phyloP scores from a whole-genome alignment of 768 basidiomycete species.

The Favolaschia claudopus region DNA sequence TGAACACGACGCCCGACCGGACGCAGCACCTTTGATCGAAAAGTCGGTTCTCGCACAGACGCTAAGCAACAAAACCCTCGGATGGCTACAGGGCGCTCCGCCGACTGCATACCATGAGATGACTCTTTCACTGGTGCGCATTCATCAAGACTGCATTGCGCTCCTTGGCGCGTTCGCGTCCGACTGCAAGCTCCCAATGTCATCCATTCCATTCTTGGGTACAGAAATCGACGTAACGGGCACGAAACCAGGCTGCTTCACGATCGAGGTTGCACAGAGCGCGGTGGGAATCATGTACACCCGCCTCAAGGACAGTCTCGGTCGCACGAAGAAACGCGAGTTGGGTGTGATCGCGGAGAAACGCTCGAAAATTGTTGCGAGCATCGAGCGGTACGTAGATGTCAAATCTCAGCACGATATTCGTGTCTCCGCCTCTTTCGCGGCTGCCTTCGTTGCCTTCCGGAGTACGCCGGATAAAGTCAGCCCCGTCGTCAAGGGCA shows the following conservation, averaged over 20 bases:
- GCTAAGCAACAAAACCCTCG: slow-evolving; percentile 71
- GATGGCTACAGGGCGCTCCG: slow-evolving; percentile 76
- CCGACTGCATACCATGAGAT: slow-evolving; percentile 92
- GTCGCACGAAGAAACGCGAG: slow-evolving; percentile 81
- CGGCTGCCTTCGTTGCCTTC: slow-evolving; percentile 90
- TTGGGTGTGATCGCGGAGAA: slow-evolving; percentile 79
- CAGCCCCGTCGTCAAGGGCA: slow-evolving; percentile 93
- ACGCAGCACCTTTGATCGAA: slow-evolving; percentile 55
- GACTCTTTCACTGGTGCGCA: slow-evolving; percentile 79
- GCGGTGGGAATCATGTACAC: slow-evolving; percentile 77
- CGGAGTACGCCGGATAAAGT: slow-evolving; percentile 90
- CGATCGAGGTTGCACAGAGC: slow-evolving; percentile 76
- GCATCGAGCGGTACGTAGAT: slow-evolving; percentile 81
- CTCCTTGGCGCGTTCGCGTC: slow-evolving; percentile 83
- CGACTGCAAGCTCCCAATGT: slow-evolving; percentile 88
- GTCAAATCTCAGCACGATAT: slow-evolving; percentile 87
- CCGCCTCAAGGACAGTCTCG: slow-evolving; percentile 76
- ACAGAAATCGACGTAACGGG: slow-evolving; percentile 79
- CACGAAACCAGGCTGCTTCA: slow-evolving; percentile 71
- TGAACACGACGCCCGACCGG: slow-evolving; percentile 48
- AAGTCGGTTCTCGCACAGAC: slow-evolving; percentile 67
- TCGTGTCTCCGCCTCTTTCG: slow-evolving; percentile 88
- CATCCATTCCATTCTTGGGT: slow-evolving; percentile 81
- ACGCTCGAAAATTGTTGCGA: slow-evolving; percentile 68
- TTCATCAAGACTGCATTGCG: slow-evolving; percentile 79